Percentiles rank a stretch among this genome's conserved stretches.
These are phyloP conservation scores for Auxenochlorella protothecoides DNA, from an alignment of 139 green algal genomes.

Conservation along the genomic window DNA sequence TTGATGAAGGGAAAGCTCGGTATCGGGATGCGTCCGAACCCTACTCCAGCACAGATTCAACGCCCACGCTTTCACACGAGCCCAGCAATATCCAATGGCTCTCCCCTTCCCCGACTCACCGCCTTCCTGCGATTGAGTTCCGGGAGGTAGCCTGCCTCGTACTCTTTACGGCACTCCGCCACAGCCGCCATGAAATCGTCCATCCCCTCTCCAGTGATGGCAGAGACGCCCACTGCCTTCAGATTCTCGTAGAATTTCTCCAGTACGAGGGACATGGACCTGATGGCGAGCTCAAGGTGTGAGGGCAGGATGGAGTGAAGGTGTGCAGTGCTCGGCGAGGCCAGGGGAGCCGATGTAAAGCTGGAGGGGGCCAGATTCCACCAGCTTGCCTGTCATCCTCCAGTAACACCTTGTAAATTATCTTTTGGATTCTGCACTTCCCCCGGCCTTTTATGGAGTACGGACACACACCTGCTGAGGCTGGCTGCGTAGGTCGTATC, in stretches of 20 bases:
- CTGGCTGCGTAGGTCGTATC: conserved; percentile 69
- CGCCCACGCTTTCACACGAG: conserved; percentile 1
- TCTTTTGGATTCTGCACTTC: no score
- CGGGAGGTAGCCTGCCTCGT: conserved; percentile 57
- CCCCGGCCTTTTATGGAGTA: conserved; percentile 27
- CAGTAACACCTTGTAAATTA: no score
- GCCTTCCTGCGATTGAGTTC: conserved; percentile 31
- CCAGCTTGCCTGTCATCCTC: no score
- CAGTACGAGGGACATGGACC: conserved; percentile 74
- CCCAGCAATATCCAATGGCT: conserved; percentile 13
- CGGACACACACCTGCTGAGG: conserved; percentile 48
- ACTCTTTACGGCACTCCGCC: conserved; percentile 47
- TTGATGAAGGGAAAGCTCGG: no score
- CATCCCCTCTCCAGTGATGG: conserved; percentile 84
- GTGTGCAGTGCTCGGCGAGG: no score
- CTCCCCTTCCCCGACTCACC: no score
- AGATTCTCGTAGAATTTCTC: conserved; percentile 92
- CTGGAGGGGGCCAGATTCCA: no score
- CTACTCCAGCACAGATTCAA: no score
- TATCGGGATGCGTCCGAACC: no score
- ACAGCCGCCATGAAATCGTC: conserved; percentile 70
- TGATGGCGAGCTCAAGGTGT: conserved; percentile 1
- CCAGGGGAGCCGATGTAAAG: no score
- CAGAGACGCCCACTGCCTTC: conserved; percentile 70
- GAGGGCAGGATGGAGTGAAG: no score